Conservation (phyloP, 2,329 filamentous ascomycete genomes). For the Xylaria sp. region DNA sequence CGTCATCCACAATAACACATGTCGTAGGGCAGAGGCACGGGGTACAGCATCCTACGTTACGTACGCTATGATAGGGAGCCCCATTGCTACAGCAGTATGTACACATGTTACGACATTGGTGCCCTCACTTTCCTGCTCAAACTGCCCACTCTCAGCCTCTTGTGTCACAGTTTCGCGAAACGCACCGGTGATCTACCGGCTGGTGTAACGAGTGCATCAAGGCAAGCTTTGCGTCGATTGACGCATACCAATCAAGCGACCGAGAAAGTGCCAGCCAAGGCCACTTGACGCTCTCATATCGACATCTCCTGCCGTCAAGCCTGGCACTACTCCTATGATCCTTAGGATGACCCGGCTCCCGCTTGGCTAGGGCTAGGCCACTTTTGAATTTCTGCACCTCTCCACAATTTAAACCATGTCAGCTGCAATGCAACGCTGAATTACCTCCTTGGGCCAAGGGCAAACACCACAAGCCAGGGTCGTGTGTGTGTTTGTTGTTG, state of each 20-base stretch:
- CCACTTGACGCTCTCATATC: neutral
- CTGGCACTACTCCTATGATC: neutral
- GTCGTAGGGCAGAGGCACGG: neutral
- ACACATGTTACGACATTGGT: neutral
- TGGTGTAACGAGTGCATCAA: slow-evolving; percentile 19
- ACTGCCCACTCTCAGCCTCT: slow-evolving; percentile 15
- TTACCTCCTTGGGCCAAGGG: slow-evolving; percentile 7
- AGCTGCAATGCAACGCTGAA: slow-evolving; percentile 23
- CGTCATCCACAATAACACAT: neutral
- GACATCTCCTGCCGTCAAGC: neutral
- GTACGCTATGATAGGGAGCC: neutral
- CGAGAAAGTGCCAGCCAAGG: neutral
- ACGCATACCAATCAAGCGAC: slow-evolving; percentile 10
- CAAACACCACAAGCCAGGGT: slow-evolving; percentile 12
- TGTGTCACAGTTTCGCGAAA: slow-evolving; percentile 20
- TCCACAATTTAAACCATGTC: slow-evolving; percentile 26
- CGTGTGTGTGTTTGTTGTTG: too few relatives aligned
- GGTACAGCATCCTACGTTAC: neutral
- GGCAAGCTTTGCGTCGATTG: slow-evolving; percentile 15
- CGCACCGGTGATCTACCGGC: slow-evolving; percentile 15
- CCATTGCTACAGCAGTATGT: neutral
- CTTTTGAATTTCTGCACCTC: slow-evolving; percentile 16
- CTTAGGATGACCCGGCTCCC: slow-evolving; percentile 8
- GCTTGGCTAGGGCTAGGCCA: slow-evolving; percentile 15
- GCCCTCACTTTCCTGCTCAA: neutral